Conservation (phyloP, 176 grass and related monocot species). For the Lolium perenne region DNA sequence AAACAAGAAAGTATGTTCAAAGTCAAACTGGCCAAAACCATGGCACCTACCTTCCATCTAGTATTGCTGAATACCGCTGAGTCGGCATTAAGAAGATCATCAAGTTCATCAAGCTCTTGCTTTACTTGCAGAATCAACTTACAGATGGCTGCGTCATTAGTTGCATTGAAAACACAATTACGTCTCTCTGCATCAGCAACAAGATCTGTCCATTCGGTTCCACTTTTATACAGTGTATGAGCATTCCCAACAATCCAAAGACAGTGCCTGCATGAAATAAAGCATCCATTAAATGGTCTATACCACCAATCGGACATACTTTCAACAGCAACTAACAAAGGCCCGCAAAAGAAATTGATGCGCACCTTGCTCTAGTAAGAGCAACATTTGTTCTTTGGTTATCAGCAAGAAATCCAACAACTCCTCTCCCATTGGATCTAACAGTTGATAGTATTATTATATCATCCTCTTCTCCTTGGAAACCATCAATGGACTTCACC, state of each 20-base stretch:
- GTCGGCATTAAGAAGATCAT: slow-evolving; percentile 67
- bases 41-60: slow-evolving; percentile 71
- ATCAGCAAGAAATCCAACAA: slow-evolving; percentile 71
- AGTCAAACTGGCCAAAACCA: not conserved
- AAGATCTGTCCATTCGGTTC: slow-evolving; percentile 61
- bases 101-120: slow-evolving; percentile 70
- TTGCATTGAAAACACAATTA: slow-evolving; percentile 53
- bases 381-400: slow-evolving; percentile 79
- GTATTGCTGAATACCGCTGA: slow-evolving; percentile 63
- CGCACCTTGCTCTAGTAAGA: slow-evolving; percentile 81
- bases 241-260: slow-evolving; percentile 85
- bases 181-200: slow-evolving; percentile 56
- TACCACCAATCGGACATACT: not conserved
- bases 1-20: not conserved
- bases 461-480: slow-evolving; percentile 83
- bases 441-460: slow-evolving; percentile 83
- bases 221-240: slow-evolving; percentile 54
- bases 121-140: slow-evolving; percentile 69
- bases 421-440: slow-evolving; percentile 54
- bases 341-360: not conserved
- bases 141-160: slow-evolving; percentile 42
- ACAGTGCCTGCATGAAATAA: slow-evolving; percentile 67
- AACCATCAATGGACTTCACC: slow-evolving; percentile 77
- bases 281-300: slow-evolving; percentile 1
- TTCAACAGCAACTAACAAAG: slow-evolving; percentile 23